Conservation (phyloP, 805 yeast species). For the Teunomyces pallodes region DNA sequence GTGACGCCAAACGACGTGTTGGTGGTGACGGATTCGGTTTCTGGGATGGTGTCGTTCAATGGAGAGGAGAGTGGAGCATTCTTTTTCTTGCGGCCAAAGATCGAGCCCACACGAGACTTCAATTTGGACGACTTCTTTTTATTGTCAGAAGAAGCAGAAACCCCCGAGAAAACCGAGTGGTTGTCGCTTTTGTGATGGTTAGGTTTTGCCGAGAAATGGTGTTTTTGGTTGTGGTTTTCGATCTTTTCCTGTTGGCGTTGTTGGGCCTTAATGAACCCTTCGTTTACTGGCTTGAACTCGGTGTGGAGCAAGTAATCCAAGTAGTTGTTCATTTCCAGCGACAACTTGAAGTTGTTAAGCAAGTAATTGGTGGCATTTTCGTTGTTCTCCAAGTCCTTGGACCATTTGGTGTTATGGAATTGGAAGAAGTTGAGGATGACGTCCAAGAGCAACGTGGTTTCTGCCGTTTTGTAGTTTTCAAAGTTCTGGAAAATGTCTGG, state of each 20-base stretch:
- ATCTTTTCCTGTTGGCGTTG: conserved; percentile 12
- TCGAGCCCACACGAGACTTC: conserved; percentile 72
- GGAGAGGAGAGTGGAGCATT: conserved; percentile 23
- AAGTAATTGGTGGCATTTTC: conserved; percentile 67
- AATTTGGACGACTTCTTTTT: conserved; percentile 41
- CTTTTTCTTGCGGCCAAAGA: conserved; percentile 61
- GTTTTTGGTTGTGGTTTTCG: conserved; percentile 7
- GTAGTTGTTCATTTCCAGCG: conserved; percentile 36
- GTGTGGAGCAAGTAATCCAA: conserved; percentile 31
- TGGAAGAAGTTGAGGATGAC: conserved; percentile 62
- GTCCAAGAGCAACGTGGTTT: conserved; percentile 59
- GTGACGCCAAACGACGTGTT: conserved; percentile 10
- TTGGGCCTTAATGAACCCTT: conserved; percentile 10
- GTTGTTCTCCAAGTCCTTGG: conserved; percentile 32
- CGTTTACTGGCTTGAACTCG: conserved; percentile 15
- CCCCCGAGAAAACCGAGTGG: conserved; percentile 11
- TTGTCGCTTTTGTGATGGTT: conserved; percentile 6
- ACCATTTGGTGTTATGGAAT: conserved; percentile 22
- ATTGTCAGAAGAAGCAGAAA: conserved; percentile 15
- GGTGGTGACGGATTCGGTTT: conserved; percentile 28
- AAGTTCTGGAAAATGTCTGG: conserved; percentile 74
- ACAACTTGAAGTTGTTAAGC: conserved; percentile 44
- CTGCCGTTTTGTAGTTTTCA: conserved; percentile 63
- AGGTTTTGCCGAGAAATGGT: background rate
- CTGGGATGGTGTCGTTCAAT: conserved; percentile 28